Evolutionary conservation across 2,329 filamentous ascomycete genomes (phyloP), one percentile per base, ranked within the genome.

Genomic region (Exophiala alcalophila): DNA sequence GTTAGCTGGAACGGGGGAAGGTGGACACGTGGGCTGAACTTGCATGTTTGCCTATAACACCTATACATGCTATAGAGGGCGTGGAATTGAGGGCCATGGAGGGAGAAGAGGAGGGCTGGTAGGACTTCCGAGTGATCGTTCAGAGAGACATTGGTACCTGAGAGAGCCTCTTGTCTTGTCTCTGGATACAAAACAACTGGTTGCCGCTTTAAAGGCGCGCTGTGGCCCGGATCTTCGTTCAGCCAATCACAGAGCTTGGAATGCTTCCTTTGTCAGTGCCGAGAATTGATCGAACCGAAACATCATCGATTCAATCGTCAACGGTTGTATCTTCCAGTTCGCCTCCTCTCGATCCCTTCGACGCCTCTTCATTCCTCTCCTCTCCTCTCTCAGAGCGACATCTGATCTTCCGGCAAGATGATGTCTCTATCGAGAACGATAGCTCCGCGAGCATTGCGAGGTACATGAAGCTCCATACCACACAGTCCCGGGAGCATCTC

Each of bases 11-110:
- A 20, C n/a, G 28, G 21, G 6, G n/a, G 4, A 3, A 8, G 23
- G 11, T 2, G 11, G 16, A 35, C 15, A 19, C 12, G 20, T 30
- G n/a, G 33, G 26, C 37, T 11, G 18, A 30, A 44, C 75, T 57
- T 74, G 94, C 90, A 66, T 94, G 85, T 69, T 92, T 89, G 56
- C 92, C 91, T 59, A 98, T 94, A 38, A 97, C 76, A 65, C 89
- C 90, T 58, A 98, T 82, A 63, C 90, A 95, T 65, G 88, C 90
- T 66, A 97, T 92, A 24, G 84, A 87, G 20, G 91, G 84, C 41
- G 65, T 61, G 26, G 70, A 47, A 26, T 52, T 52, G 31, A 54
- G 39, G 15, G 47, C 50, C 53, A 53, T 56, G 12, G 26, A 32
- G 26, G 14, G n/a, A n/a, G n/a, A n/a, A n/a, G n/a, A n/a, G n/a